Base-by-base conservation (phyloP, 1,284 basidiomycete genomes). In the Coniferiporia weirii region DNA sequence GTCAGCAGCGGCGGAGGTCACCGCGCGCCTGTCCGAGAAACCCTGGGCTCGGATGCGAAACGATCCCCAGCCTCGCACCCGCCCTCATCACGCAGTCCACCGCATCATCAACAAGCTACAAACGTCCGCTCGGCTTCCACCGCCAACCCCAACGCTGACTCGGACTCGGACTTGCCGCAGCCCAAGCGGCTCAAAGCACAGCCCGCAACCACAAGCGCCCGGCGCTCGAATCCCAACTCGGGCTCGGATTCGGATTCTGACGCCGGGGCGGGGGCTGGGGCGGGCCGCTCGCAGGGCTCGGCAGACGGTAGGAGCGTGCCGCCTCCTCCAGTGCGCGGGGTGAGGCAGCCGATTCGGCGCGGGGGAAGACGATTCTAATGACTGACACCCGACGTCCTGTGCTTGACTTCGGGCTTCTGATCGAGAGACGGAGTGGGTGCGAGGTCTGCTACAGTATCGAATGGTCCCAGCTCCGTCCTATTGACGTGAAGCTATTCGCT, bases 261-360 rank as follows among this genome's bases (percentile, higher is more conserved):
- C 34, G 40, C 51, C 36, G 51, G 35, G 10, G 8, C 19, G 15
- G 54, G 53, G 35, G 34, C 43, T 17, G 19, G 47, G 10, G 38
- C 57, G 22, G 72, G 67, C 71, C 69, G 61, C 68, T 70, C 35
- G 65, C 75, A 34, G 71, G 75, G 55, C 72, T 72, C 61, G 68
- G 74, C 27, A 55, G 79, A 67, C 62, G 70, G 71, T 62, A 62
- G 62, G 49, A 56, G 50, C 44, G 69, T 67, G 57, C 73, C 76
- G 27, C 27, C 27, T 2, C 27, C 27, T 27, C 27, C 27, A 27
- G 27, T 27, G 61, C 75, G 82, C 57, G 83, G 83, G 22, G 76
- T 83, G 50, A 79, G 82, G 64, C 88, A 90, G 64, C 88, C 87
- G 6, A 74, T 90, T 60, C 89, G 84, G 71, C 80, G 88, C 64